Conservation (phyloP, 371 early-diverging fungal genomes). For the Gilbertella persicaria region DNA sequence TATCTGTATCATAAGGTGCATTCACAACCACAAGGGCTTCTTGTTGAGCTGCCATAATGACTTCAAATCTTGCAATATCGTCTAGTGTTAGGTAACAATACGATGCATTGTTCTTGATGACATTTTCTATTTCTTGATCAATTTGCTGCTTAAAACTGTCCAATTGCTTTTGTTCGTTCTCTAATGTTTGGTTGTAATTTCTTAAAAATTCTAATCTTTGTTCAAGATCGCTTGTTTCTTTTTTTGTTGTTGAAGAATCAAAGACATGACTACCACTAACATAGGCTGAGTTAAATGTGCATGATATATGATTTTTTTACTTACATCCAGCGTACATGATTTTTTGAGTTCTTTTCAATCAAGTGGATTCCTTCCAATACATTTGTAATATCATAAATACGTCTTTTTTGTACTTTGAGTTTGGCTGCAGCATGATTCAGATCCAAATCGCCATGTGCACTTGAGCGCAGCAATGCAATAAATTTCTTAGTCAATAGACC, state of each 20-base stretch:
- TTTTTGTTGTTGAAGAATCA: neutral
- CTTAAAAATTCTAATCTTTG: constrained; percentile 28
- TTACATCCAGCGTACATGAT: constrained; percentile 83
- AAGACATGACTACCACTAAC: neutral
- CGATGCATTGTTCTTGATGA: constrained; percentile 25
- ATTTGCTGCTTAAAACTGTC: constrained; percentile 28
- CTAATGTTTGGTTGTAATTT: constrained; percentile 29
- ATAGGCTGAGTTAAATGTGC: neutral
- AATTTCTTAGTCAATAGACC: constrained; percentile 78
- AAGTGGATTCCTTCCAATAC: constrained; percentile 81
- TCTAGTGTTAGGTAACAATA: constrained; percentile 44
- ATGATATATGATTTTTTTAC: constrained; percentile 12
- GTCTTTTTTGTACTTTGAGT: constrained; percentile 78
- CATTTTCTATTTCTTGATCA: constrained; percentile 35
- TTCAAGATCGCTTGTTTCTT: constrained; percentile 24
- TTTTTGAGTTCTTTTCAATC: constrained; percentile 78
- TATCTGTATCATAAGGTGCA: constrained; percentile 41
- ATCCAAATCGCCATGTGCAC: constrained; percentile 69
- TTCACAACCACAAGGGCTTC: constrained; percentile 38
- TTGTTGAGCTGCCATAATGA: constrained; percentile 27
- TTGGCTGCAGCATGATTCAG: constrained; percentile 70
- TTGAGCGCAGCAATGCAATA: constrained; percentile 63
- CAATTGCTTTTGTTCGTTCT: constrained; percentile 32
- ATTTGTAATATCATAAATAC: constrained; percentile 89
- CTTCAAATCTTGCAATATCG: constrained; percentile 34